These are phyloP conservation scores for Physcomitrellopsis africana DNA, from an alignment of 225 moss, liverwort and hornwort genomes.

Conservation along the genomic window DNA sequence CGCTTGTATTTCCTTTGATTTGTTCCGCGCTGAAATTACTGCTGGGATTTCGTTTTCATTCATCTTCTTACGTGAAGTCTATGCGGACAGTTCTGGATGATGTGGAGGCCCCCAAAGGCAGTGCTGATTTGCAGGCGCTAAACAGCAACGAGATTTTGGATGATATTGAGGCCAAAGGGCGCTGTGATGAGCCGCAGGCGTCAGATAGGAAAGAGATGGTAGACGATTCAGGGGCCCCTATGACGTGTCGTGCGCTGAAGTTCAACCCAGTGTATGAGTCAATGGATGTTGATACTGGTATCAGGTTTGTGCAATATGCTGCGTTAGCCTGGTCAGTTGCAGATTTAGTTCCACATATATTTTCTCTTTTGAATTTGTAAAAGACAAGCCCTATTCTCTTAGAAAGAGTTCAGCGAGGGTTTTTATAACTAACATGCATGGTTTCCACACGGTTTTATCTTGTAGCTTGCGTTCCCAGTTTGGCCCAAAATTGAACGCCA, in stretches of 20 bases:
- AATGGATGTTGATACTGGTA: slow-evolving; percentile 84
- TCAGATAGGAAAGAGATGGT: slow-evolving; percentile 25
- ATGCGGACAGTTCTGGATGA: slow-evolving; percentile 31
- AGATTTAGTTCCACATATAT: slow-evolving; percentile 67
- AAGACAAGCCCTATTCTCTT: slow-evolving; percentile 29
- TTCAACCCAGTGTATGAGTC: slow-evolving; percentile 57
- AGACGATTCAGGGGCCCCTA: slow-evolving; percentile 29
- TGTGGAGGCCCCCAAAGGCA: slow-evolving; percentile 1
- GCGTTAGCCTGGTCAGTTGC: slow-evolving; percentile 83
- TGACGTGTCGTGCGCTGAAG: slow-evolving; percentile 36
- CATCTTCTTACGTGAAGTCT: slow-evolving; percentile 59
- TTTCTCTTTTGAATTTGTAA: slow-evolving; percentile 47
- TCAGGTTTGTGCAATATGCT: slow-evolving; percentile 78
- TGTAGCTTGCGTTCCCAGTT: too few species aligned
- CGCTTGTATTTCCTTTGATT: slow-evolving; percentile 57
- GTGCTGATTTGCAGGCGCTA: too few species aligned
- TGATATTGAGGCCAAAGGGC: too few species aligned
- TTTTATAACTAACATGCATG: not conserved
- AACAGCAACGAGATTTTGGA: slow-evolving; percentile 13
- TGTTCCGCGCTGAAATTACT: slow-evolving; percentile 60
- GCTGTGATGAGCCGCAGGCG: too few species aligned
- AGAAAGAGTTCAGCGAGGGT: not conserved
- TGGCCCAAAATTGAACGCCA: too few species aligned
- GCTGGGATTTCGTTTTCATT: slow-evolving; percentile 65
- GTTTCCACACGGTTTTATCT: not conserved